Base-by-base conservation (phyloP, 148 eudicot genomes). In the Cornus kousa region DNA sequence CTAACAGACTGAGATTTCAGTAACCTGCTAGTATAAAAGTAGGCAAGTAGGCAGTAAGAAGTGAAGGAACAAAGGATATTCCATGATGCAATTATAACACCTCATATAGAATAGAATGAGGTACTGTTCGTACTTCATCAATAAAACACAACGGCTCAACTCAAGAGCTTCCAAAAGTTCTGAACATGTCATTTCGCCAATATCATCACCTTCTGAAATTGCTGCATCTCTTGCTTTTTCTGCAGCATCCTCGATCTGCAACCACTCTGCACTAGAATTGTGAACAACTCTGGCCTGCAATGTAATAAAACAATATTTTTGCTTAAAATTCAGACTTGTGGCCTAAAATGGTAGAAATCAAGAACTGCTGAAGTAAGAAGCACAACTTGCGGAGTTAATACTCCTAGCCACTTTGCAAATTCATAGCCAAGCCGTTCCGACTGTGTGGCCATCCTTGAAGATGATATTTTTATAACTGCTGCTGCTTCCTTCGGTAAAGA, bases 111-210 rank as follows among this genome's bases (percentile, higher is more conserved):
- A 70, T 53, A 59, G 48, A 37, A 76, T 74, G 60, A 77, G 39
- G 46, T 73, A 66, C n/a, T 35, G 20, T 59, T 70, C 86, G n/a
- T 77, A 97, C 99, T 88, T 97, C 99, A 94, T 94, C 72, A 97
- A 77, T 62, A 89, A 67, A 76, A 97, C 88, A 78, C 98, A 97
- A 66, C 99, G 94, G 84, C 99, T 97, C 67, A 97, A 90, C 82
- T 97, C 99, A 80, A 97, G 98, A 88, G 99, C 99, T 94, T 97
- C 99, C 77, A 97, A 85, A 84, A 97, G 97, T 86, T 94, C 99
- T 75, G 97, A 89, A 76, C 97, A 97, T 35, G 98, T 94, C 87
- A 91, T 73, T 89, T 97, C 99, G 79, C 94, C 90, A 81, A 87
- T 88, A 80, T 94, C 99, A 82, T 97, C 99, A 68, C 90, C 87